Conservation (phyloP, 2,329 filamentous ascomycete genomes). For the Geoglossum cookeanum region DNA sequence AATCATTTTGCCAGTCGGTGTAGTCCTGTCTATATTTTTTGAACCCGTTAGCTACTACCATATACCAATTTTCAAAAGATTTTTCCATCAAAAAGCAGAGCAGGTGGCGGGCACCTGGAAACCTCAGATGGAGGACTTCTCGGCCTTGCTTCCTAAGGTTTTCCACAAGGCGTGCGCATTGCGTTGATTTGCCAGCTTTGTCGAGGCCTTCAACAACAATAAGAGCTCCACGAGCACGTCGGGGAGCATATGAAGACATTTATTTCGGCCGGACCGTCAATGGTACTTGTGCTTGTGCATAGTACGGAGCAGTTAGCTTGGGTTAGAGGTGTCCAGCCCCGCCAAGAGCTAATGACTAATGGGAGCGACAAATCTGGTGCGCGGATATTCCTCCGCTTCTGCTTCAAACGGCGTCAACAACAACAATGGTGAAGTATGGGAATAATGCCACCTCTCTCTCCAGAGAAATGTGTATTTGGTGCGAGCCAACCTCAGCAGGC, state of each 20-base stretch:
- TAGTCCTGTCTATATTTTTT: slow-evolving; percentile 46
- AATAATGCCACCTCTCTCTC: too few relatives aligned
- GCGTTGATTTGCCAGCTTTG: slow-evolving; percentile 79
- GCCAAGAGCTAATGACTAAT: too few relatives aligned
- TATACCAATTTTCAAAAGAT: not conserved
- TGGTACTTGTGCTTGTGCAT: too few relatives aligned
- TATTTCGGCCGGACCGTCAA: not conserved
- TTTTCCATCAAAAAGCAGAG: not conserved
- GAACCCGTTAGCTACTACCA: slow-evolving; percentile 9
- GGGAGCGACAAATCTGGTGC: too few relatives aligned
- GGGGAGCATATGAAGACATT: not conserved
- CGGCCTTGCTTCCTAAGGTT: slow-evolving; percentile 31
- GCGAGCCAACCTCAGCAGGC: too few relatives aligned
- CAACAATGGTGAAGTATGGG: too few relatives aligned
- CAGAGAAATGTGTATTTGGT: too few relatives aligned
- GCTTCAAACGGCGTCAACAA: too few relatives aligned
- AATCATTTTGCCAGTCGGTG: slow-evolving; percentile 74
- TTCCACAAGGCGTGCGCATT: slow-evolving; percentile 50
- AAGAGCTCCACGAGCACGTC: slow-evolving; percentile 19
- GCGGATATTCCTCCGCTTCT: too few relatives aligned
- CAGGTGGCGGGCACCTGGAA: slow-evolving; percentile 34
- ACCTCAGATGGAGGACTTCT: slow-evolving; percentile 39
- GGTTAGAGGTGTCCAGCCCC: too few relatives aligned
- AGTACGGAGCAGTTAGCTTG: too few relatives aligned
- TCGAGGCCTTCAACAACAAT: slow-evolving; percentile 80